Base-by-base conservation (phyloP, 1,284 basidiomycete species). In the Lentinus polychrous region DNA sequence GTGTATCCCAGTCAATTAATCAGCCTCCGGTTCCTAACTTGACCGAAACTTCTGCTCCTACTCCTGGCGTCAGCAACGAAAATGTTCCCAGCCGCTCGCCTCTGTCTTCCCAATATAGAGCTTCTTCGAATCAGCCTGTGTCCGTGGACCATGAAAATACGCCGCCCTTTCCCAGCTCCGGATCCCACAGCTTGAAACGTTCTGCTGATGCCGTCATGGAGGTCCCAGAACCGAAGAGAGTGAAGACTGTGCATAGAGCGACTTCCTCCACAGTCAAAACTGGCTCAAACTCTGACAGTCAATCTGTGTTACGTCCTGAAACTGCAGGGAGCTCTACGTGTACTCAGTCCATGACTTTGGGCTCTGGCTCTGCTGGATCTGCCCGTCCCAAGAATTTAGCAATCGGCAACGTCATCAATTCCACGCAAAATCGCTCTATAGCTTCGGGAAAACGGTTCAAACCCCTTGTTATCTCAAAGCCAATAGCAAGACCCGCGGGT, bases 381-480 rank as follows among this genome's bases (percentile, higher is more conserved):
- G 10, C 27, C 27, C 27, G 4, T 27, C 10, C 27, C 4, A 27
- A 10, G 27, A 27, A 10, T 27, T 10, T 27, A 27, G 27, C 27
- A 27, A 27, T 27, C 10, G 27, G 27, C 27, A 27, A 27, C 10
- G 27, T 27, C 10, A 10, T 27, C 10, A 12, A 20, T 37, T 5
- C 36, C 14, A 20, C n/a, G 4, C n/a, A 37, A 7, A 37, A 15
- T 37, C 36, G 18, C n/a, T 15, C 36, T 15, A 7, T 14, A 15
- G 18, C n/a, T 15, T 15, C 59, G 32, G 55, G 55, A 7, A 66
- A 66, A 52, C 63, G 67, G 3, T 70, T 70, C 57, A 68, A 64
- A 42, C 67, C 66, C 15, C 62, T 68, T 11, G 45, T 59, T 0
- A 48, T 64, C 31, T 54, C 53, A 17, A 68, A 61, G 49, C 31